A percentile compares a stretch with the other conserved stretches of the same genome.
Conservation (phyloP, 1,284 basidiomycete genomes). For the Malassezia sympodialis region DNA sequence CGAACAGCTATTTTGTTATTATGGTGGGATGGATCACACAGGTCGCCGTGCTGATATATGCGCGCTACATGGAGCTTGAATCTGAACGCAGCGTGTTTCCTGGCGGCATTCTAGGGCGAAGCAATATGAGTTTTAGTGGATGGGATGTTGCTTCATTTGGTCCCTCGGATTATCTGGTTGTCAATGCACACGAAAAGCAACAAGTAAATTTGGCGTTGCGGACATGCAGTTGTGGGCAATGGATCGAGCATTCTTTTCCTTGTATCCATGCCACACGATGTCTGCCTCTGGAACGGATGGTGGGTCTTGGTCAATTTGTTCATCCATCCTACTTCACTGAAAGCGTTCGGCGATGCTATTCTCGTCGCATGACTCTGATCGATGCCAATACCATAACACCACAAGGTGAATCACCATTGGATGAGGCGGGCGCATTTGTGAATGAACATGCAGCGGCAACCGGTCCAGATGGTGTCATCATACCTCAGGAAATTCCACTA, state of each 20-base stretch:
- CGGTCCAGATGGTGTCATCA: neutral
- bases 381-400: conserved; percentile 1
- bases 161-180: conserved; percentile 15
- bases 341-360: conserved; percentile 16
- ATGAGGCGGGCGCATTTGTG: neutral
- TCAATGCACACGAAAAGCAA: conserved; percentile 18
- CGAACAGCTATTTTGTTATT: conserved; percentile 15
- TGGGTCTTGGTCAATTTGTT: conserved; percentile 15
- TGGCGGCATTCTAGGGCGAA: conserved; percentile 7
- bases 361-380: conserved; percentile 15
- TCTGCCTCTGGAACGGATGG: conserved; percentile 14
- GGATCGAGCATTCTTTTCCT: conserved; percentile 15
- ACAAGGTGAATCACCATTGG: neutral
- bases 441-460: neutral
- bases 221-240: conserved; percentile 15
- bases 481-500: conserved; percentile 13
- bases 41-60: conserved; percentile 17
- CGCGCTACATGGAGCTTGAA: conserved; percentile 15
- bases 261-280: conserved; percentile 17
- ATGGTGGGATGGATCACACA: conserved; percentile 19
- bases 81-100: conserved; percentile 16
- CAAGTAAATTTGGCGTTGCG: conserved; percentile 17
- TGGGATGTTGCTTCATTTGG: conserved; percentile 18
- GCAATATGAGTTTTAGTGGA: conserved; percentile 2
- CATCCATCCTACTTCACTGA: conserved; percentile 18